phyloP scores from a whole-genome alignment of 2,329 filamentous ascomycete genomes.

The Penicillium sp. region DNA sequence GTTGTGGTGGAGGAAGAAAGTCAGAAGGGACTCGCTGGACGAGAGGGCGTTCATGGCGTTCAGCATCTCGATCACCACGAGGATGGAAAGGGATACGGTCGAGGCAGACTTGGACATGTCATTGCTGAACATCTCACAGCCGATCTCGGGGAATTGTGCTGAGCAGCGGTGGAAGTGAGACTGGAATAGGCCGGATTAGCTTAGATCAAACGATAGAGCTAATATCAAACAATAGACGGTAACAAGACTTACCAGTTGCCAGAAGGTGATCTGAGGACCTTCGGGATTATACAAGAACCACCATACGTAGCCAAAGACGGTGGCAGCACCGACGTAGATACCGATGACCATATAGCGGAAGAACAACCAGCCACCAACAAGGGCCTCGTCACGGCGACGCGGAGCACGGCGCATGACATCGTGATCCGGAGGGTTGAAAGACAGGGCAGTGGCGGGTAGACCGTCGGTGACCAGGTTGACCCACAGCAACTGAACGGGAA shows the following conservation, averaged over 20 bases:
- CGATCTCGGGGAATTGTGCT: constrained; percentile 76
- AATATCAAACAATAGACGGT: constrained; percentile 6
- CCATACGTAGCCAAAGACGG: constrained; percentile 97
- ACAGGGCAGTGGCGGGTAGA: constrained; percentile 89
- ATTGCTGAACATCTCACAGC: constrained; percentile 85
- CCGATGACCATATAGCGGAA: constrained; percentile 96
- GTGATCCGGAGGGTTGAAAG: constrained; percentile 97
- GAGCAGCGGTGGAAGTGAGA: constrained; percentile 92
- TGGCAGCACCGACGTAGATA: constrained; percentile 88
- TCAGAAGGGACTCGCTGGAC: constrained; percentile 88
- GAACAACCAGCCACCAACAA: constrained; percentile 94
- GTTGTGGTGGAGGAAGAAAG: constrained; percentile 94
- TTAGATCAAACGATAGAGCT: constrained; percentile 13
- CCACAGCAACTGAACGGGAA: constrained; percentile 96
- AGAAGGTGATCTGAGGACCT: constrained; percentile 87
- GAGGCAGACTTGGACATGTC: constrained; percentile 83
- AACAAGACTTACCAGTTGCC: constrained; percentile 59
- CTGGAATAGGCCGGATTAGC: constrained; percentile 27
- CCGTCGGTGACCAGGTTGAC: constrained; percentile 98
- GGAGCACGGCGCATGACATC: constrained; percentile 95
- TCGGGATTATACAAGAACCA: constrained; percentile 96
- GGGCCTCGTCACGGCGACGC: constrained; percentile 82
- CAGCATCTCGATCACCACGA: constrained; percentile 98
- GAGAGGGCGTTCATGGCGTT: constrained; percentile 98
- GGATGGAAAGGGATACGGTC: constrained; percentile 81